These are phyloP conservation scores for Eremothecium cymbalariae DNA, from an alignment of 1,139 yeast species.

Conservation along the genomic window DNA sequence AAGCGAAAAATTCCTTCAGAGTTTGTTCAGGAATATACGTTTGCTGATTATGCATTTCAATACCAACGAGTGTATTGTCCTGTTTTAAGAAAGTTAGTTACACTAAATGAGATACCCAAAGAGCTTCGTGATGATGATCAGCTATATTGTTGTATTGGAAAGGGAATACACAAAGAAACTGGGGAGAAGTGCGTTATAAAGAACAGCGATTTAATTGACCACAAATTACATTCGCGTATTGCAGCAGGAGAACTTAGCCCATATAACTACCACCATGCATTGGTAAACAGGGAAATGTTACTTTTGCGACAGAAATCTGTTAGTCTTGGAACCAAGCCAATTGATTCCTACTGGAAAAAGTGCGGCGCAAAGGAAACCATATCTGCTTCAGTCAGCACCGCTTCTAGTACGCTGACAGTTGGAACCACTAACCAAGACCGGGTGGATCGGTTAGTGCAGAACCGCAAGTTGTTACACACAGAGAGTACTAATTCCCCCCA, in stretches of 20 bases:
- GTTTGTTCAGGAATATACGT: constrained; percentile 51
- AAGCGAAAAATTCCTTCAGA: constrained; percentile 47
- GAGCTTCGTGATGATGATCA: constrained; percentile 32
- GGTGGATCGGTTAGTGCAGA: too few species aligned
- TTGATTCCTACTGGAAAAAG: too few species aligned
- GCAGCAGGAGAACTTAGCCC: constrained; percentile 69
- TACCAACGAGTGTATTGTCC: constrained; percentile 86
- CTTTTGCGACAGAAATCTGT: too few species aligned
- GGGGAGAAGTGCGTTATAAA: constrained; percentile 22
- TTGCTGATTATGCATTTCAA: constrained; percentile 75
- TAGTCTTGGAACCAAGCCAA: too few species aligned
- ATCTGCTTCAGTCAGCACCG: background rate
- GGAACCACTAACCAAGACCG: background rate
- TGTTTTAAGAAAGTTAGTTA: constrained; percentile 37
- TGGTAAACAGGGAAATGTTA: constrained; percentile 37
- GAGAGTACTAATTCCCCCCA: too few species aligned
- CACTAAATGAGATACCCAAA: constrained; percentile 52
- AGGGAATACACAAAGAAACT: constrained; percentile 22
- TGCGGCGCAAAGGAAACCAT: too few species aligned
- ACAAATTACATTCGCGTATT: constrained; percentile 44
- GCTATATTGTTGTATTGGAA: constrained; percentile 59
- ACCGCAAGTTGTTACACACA: too few species aligned
- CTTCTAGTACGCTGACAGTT: background rate
- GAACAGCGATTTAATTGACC: constrained; percentile 32
- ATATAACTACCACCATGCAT: constrained; percentile 40